Evolutionary conservation across 352 stramenopile genomes (phyloP).

Genomic region (Stephanocyclus meneghinianus): DNA sequence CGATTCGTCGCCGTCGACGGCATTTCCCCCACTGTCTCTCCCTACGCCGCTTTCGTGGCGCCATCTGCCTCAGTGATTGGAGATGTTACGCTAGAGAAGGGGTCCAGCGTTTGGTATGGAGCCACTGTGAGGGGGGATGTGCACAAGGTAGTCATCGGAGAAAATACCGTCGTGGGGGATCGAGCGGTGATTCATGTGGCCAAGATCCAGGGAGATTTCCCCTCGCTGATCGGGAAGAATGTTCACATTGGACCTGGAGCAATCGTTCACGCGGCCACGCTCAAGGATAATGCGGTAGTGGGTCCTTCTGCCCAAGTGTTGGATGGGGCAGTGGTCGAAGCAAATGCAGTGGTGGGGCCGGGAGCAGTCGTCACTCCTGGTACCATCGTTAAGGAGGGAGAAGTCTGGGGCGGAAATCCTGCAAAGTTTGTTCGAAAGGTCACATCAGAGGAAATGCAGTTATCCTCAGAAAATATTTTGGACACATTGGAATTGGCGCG

Average conservation of each 20-base stretch:
- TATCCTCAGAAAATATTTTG: slow-evolving; percentile 42
- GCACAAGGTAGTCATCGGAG: slow-evolving; percentile 87
- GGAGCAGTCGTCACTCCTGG: slow-evolving; percentile 75
- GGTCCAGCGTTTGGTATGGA: slow-evolving; percentile 80
- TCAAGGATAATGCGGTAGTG: slow-evolving; percentile 72
- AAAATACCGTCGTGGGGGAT: slow-evolving; percentile 84
- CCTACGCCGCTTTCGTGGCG: slow-evolving; percentile 69
- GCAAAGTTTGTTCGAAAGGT: slow-evolving; percentile 77
- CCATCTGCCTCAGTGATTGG: slow-evolving; percentile 77
- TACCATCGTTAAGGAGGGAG: slow-evolving; percentile 63
- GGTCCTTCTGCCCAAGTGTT: slow-evolving; percentile 78
- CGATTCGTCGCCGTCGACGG: slow-evolving; percentile 81
- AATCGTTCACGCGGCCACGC: slow-evolving; percentile 81
- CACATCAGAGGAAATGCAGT: slow-evolving; percentile 64
- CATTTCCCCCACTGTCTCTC: slow-evolving; percentile 60
- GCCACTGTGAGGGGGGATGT: slow-evolving; percentile 79
- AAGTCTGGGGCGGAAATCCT: slow-evolving; percentile 82
- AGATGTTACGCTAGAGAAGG: slow-evolving; percentile 69
- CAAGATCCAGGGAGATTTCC: slow-evolving; percentile 85
- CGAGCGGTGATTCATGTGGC: slow-evolving; percentile 84
- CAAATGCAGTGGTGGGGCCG: slow-evolving; percentile 68
- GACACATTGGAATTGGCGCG: slow-evolving; percentile 66
- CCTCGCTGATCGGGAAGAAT: slow-evolving; percentile 78
- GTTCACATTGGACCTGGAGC: slow-evolving; percentile 80
- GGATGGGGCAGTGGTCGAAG: slow-evolving; percentile 81